Conservation (phyloP, 1,284 basidiomycete species). For the Leccinum ponderosum region DNA sequence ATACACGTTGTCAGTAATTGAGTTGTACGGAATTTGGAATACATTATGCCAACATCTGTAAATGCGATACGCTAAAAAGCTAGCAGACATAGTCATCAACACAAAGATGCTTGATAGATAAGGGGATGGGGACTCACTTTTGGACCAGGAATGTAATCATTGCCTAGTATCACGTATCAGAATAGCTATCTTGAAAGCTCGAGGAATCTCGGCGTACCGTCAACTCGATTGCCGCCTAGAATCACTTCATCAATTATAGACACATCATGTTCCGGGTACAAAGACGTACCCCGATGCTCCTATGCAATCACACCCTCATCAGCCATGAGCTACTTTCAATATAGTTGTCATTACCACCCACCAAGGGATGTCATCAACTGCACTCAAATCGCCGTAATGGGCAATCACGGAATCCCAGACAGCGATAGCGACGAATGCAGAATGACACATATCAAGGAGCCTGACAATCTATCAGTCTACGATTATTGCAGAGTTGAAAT, state of each 20-base stretch:
- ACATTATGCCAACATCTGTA: slow-evolving; percentile 20
- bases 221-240: slow-evolving; percentile 19
- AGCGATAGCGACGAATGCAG: slow-evolving; percentile 19
- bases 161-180: slow-evolving; percentile 17
- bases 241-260: background rate
- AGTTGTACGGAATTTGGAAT: background rate
- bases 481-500: background rate
- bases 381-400: slow-evolving; percentile 15
- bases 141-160: slow-evolving; percentile 27
- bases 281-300: slow-evolving; percentile 27
- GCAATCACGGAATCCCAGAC: slow-evolving; percentile 26
- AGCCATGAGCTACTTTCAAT: background rate
- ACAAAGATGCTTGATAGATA: background rate
- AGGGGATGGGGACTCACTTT: slow-evolving; percentile 4
- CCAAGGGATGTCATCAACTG: slow-evolving; percentile 23
- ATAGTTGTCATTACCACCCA: slow-evolving; percentile 3
- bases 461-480: slow-evolving; percentile 4
- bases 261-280: background rate
- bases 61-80: slow-evolving; percentile 29
- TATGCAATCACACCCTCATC: background rate
- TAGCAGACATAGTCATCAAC: slow-evolving; percentile 4
- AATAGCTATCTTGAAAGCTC: background rate
- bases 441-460: slow-evolving; percentile 27
- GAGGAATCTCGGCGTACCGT: slow-evolving; percentile 12
- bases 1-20: background rate